Evolutionary conservation across 768 basidiomycete genomes (phyloP), one percentile per base, ranked within the genome.

Genomic region (Phlegmacium glaucopus): DNA sequence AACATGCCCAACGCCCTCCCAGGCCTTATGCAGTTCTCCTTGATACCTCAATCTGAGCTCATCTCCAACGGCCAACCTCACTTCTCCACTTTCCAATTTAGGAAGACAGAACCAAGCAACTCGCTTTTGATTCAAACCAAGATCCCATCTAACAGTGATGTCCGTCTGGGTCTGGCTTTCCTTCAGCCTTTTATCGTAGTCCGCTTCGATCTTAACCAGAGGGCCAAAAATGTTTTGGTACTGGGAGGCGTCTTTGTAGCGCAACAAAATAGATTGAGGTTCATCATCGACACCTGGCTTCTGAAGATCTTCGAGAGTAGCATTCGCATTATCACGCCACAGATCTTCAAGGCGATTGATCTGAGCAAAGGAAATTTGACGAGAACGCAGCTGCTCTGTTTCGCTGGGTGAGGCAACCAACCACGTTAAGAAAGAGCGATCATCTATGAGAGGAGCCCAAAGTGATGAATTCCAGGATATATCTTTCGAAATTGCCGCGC

Each of bases 171-270:
- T 98, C 71, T 99, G 96, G 51, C 92, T 91, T 66, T 99, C 96
- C 70, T 99, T 99, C 59, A 98, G 77, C 45, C 86, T 80, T 71
- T 97, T 97, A 63, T 99, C 96, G 60, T 97, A 99, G 70, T 99
- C 96, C 2, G 96, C 96, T 62, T 99, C 96, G 57, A 99, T 98
- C 73, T 99, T 99, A 67, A 99, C 96, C 39, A 99, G 80, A 12
- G 96, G 96, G 4, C 96, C 96, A 60, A 98, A 95, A 47, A 99
- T 98, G 63, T 99, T 99, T 72, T 99, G 96, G 65, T 99, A 99
- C 61, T 98, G 96, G 62, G 98, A 99, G 38, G 96, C 96, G 65
- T 99, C 96, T 63, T 98, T 95, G 65, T 99, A 99, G 53, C 85
- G 86, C 45, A 89, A 69, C 17, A 95, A 63, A 52, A 99, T 88